A percentile compares a stretch with the other conserved stretches of the same genome.
Conservation (phyloP, 179 eudicot species). For the Monotropa hypopitys region DNA sequence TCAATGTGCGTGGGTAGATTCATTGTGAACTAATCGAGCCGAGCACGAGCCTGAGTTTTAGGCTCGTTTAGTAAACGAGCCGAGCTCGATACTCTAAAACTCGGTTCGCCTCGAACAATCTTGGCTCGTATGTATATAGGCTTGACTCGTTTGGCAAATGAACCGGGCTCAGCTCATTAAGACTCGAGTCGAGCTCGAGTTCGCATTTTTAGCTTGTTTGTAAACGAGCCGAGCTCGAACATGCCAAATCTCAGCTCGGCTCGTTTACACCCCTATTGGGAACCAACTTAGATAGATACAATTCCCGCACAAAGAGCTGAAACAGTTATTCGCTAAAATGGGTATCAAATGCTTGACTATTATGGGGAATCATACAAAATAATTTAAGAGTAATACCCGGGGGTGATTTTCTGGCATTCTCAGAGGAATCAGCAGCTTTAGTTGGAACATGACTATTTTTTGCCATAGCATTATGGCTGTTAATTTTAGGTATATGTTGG, state of each 20-base stretch:
- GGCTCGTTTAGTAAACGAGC: too few relatives aligned
- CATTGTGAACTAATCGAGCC: neutral
- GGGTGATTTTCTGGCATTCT: slow-evolving; percentile 19
- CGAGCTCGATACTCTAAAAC: too few relatives aligned
- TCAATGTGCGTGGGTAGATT: neutral
- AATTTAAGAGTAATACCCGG: slow-evolving; percentile 29
- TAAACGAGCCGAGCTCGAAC: too few relatives aligned
- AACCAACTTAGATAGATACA: neutral
- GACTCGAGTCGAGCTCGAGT: too few relatives aligned
- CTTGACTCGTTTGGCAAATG: too few relatives aligned
- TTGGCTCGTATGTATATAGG: too few relatives aligned
- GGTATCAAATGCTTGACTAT: neutral
- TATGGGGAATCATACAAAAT: neutral
- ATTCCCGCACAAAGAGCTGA: neutral
- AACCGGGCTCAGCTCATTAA: too few relatives aligned
- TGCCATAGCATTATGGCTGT: slow-evolving; percentile 14
- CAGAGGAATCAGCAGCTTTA: slow-evolving; percentile 8
- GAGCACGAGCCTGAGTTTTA: too few relatives aligned
- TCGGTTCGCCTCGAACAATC: too few relatives aligned
- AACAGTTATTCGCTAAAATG: neutral
- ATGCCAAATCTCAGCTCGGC: too few relatives aligned
- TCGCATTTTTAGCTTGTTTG: too few relatives aligned
- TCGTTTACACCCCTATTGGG: too few relatives aligned
- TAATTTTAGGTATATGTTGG: slow-evolving; percentile 9
- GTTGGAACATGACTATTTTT: slow-evolving; percentile 14